Base-by-base conservation (phyloP, 2,329 filamentous ascomycete species). In the Hirsutella minnesotensis region DNA sequence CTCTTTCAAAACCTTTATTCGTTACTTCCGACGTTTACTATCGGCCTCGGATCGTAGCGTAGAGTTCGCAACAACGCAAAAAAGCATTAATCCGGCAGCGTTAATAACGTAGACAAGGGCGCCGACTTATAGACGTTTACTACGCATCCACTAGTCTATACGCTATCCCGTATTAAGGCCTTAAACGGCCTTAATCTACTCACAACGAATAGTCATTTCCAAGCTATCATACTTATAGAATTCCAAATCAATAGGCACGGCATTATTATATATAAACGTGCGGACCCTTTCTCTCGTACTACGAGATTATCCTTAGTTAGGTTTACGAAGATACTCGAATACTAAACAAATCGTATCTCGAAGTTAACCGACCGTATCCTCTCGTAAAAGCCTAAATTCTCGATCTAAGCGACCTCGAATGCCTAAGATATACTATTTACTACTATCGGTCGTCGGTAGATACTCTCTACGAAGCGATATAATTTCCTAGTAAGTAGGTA, bases 321-420 rank as follows among this genome's bases (percentile, higher is more conserved):
- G 36, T 33, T 43, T 37, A 18, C 53, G 56, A 16, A 66, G 54
- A 3, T 48, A 46, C 3, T 66, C 53, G 9, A 70, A 54, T 39
- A 68, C 59, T 20, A 61, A 47, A 33, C 61, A 60, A 3, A 73
- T 64, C 1, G 64, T 64, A 48, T 76, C 69, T 31, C 70, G 62
- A 4, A 79, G 57, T 44, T 74, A 67, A 0, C 71, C 71, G 3
- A 77, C 59, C 0, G 68, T 73, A 47, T 79, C 73, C 53, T 77
- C 70, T 3, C 74, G 64, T 1, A 77, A 53, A 1, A 78, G 63
- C 15, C 75, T 66, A 40, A 79, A 79, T 42, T 77, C 67, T 43
- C 67, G 60, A 52, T 78, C 74, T 0, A 79, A 53, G 1, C 73
- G 62, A 2, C 73, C 70, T 4, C 53, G 56, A 10, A 70, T 62